Evolutionary conservation across 345 rosid genomes (phyloP).

Genomic region (Euphorbia pulcherrima): DNA sequence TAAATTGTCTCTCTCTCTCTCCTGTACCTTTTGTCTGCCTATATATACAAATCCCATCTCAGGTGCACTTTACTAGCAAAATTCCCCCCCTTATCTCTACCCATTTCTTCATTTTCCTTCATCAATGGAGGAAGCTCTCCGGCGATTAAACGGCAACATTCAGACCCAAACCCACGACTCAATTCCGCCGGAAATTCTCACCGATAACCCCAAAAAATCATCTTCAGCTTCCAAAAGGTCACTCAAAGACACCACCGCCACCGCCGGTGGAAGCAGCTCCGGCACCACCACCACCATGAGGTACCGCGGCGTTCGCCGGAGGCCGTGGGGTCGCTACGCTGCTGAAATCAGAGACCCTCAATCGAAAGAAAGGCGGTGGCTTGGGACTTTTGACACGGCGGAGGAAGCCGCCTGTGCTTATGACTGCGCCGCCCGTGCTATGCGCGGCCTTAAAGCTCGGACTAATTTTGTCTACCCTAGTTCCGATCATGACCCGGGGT

Average conservation of each 20-base stretch:
- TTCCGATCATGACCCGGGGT: background rate
- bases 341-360: constrained; percentile 95
- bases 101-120: background rate
- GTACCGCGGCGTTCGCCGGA: constrained; percentile 91
- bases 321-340: constrained; percentile 99
- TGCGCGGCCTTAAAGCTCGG: constrained; percentile 88
- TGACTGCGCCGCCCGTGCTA: constrained; percentile 82
- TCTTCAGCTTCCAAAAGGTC: constrained; percentile 31
- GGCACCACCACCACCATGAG: constrained; percentile 36
- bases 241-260: constrained; percentile 28
- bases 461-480: constrained; percentile 76
- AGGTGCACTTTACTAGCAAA: background rate
- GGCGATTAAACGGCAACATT: constrained; percentile 37
- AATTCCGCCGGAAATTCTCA: constrained; percentile 10
- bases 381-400: constrained; percentile 97
- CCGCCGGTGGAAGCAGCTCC: constrained; percentile 15
- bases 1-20: too few species aligned
- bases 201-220: constrained; percentile 22
- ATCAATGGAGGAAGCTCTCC: constrained; percentile 59
- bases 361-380: constrained; percentile 89
- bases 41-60: background rate
- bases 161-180: constrained; percentile 8
- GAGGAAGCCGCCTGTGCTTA: constrained; percentile 97
- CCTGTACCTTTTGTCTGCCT: background rate
- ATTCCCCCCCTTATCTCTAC: background rate